phyloP scores from a whole-genome alignment of 2,329 filamentous ascomycete genomes.

The Fusarium cicatricum region DNA sequence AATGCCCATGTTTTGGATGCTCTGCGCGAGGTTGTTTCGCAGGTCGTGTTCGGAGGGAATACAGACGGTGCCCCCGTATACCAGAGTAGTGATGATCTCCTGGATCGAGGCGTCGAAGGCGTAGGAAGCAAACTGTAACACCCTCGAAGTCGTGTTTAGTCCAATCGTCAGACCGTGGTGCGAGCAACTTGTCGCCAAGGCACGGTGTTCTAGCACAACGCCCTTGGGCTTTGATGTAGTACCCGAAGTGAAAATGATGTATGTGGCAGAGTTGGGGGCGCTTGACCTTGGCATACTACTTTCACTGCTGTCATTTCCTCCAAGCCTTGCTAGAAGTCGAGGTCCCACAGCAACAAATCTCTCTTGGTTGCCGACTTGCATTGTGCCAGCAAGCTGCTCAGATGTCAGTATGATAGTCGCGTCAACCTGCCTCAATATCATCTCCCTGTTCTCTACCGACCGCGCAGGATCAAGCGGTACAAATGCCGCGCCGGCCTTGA shows the following conservation, averaged over 20 bases:
- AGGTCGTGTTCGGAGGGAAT: slow-evolving; percentile 7
- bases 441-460: neutral
- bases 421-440: neutral
- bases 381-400: neutral
- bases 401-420: slow-evolving; percentile 2
- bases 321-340: neutral
- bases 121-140: slow-evolving; percentile 17
- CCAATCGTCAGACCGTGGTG: slow-evolving; percentile 5
- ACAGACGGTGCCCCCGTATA: slow-evolving; percentile 16
- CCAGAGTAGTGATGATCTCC: slow-evolving; percentile 16
- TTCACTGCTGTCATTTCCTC: neutral
- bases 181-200: slow-evolving; percentile 14
- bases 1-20: slow-evolving; percentile 4
- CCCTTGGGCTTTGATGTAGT: slow-evolving; percentile 12
- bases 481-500: slow-evolving; percentile 12
- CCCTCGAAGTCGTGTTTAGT: slow-evolving; percentile 4
- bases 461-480: slow-evolving; percentile 10
- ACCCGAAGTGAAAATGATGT: slow-evolving; percentile 20
- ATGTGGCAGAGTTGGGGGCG: neutral
- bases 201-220: slow-evolving; percentile 12
- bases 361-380: neutral
- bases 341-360: neutral
- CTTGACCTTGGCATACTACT: neutral
- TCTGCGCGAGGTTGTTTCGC: neutral
- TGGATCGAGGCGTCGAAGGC: slow-evolving; percentile 15